These are phyloP conservation scores for Spergularia azorica DNA, from an alignment of 179 eudicot genomes.

Conservation along the genomic window DNA sequence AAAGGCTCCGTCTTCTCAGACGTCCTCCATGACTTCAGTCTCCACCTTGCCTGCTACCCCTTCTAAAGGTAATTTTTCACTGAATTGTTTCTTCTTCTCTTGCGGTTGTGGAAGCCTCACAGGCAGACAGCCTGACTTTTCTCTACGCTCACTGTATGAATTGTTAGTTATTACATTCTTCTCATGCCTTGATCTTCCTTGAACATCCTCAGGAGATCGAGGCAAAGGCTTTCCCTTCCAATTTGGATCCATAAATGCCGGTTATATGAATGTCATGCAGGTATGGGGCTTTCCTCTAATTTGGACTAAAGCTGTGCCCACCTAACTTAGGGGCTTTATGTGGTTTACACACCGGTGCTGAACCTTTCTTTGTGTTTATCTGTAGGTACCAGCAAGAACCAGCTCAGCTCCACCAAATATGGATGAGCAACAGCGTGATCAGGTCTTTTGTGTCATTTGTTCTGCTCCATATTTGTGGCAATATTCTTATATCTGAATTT, in stretches of 20 bases:
- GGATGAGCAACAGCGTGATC: slow-evolving; percentile 79
- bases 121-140: background rate
- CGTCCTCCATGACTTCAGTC: slow-evolving; percentile 42
- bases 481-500: background rate
- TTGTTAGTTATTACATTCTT: background rate
- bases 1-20: slow-evolving; percentile 51
- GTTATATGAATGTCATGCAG: slow-evolving; percentile 78
- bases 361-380: slow-evolving; percentile 7
- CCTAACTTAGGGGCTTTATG: background rate
- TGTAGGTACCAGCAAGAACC: slow-evolving; percentile 89
- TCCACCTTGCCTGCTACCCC: slow-evolving; percentile 54
- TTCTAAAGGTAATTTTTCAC: slow-evolving; percentile 47
- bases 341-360: background rate
- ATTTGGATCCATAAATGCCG: slow-evolving; percentile 91
- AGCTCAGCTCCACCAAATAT: slow-evolving; percentile 95
- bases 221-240: slow-evolving; percentile 70
- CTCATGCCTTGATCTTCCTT: background rate
- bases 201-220: slow-evolving; percentile 48
- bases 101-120: slow-evolving; percentile 1
- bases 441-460: slow-evolving; percentile 40
- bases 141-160: background rate
- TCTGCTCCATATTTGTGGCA: background rate
- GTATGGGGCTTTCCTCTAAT: slow-evolving; percentile 31
- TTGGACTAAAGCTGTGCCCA: background rate
- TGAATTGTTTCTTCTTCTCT: background rate